A percentile compares a stretch with the other conserved stretches of the same genome.
These are phyloP conservation scores for Theileria annulata DNA, from an alignment of 169 alveolate genomes.

Conservation along the genomic window DNA sequence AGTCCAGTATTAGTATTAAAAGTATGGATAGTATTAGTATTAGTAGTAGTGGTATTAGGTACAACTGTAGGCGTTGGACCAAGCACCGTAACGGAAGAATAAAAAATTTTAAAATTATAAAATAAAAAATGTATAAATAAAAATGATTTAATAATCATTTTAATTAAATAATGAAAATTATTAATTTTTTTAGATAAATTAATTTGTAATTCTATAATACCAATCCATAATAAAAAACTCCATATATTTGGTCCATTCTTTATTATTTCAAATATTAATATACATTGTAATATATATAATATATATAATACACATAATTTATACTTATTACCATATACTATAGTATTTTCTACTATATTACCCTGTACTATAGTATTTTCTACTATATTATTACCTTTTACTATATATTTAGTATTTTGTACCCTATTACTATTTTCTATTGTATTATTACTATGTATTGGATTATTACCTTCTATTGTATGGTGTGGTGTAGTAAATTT, in stretches of 20 bases:
- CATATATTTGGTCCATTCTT: constrained; percentile 32
- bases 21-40: neutral
- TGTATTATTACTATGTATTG: too few relatives aligned
- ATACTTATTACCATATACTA: too few relatives aligned
- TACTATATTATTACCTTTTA: too few relatives aligned
- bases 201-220: constrained; percentile 37
- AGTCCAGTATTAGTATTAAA: neutral
- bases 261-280: constrained; percentile 45
- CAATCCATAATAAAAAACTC: constrained; percentile 47
- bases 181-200: constrained; percentile 17
- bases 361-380: too few relatives aligned
- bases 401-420: too few relatives aligned
- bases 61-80: neutral
- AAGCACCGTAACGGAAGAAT: neutral
- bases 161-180: constrained; percentile 8
- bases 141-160: constrained; percentile 36
- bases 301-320: too few relatives aligned
- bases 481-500: too few relatives aligned
- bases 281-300: constrained; percentile 30
- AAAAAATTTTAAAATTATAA: neutral
- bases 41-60: neutral
- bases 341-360: too few relatives aligned
- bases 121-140: neutral
- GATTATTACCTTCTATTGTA: too few relatives aligned
- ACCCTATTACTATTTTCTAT: too few relatives aligned